Percentiles rank a stretch among this genome's conserved stretches.
These are phyloP conservation scores for Cudoniella acicularis DNA, from an alignment of 495 filamentous ascomycete species.

Conservation along the genomic window DNA sequence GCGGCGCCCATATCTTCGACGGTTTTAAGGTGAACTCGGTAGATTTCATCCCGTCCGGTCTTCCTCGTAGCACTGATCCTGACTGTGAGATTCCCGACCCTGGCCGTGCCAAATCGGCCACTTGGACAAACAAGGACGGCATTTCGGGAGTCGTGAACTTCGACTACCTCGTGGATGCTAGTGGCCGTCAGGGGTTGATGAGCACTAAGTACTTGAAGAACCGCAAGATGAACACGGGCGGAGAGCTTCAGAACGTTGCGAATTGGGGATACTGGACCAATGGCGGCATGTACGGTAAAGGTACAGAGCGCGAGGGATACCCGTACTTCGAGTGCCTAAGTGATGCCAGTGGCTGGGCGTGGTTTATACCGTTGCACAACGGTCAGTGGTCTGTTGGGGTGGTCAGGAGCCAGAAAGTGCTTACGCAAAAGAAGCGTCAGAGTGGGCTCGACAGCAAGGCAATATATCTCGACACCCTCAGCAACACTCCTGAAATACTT, in stretches of 20 bases:
- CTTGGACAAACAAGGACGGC: no score
- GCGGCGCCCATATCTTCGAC: constrained; percentile 45
- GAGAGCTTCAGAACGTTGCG: constrained; percentile 44
- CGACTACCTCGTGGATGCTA: constrained; percentile 44
- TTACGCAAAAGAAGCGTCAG: constrained; percentile 21
- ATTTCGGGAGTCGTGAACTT: constrained; percentile 36
- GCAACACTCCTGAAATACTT: constrained; percentile 22
- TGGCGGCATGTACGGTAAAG: constrained; percentile 24
- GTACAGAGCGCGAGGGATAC: constrained; percentile 28
- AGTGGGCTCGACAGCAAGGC: constrained; percentile 16
- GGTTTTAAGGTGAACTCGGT: constrained; percentile 38
- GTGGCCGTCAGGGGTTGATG: constrained; percentile 36
- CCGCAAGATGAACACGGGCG: constrained; percentile 33
- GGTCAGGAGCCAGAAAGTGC: constrained; percentile 34
- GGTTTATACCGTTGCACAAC: constrained; percentile 44
- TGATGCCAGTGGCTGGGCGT: constrained; percentile 41
- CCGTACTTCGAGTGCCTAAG: constrained; percentile 40
- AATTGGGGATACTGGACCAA: constrained; percentile 43
- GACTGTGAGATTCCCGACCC: constrained; percentile 23
- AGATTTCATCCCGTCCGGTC: constrained; percentile 27
- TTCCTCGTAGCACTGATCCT: background rate
- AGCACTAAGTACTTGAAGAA: constrained; percentile 44
- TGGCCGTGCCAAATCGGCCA: no score
- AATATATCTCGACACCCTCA: constrained; percentile 38
- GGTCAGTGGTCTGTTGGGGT: constrained; percentile 40